Percentiles rank a stretch among this genome's conserved stretches.
phyloP scores from a whole-genome alignment of 306 rosid genomes.

The Luffa aegyptiaca region DNA sequence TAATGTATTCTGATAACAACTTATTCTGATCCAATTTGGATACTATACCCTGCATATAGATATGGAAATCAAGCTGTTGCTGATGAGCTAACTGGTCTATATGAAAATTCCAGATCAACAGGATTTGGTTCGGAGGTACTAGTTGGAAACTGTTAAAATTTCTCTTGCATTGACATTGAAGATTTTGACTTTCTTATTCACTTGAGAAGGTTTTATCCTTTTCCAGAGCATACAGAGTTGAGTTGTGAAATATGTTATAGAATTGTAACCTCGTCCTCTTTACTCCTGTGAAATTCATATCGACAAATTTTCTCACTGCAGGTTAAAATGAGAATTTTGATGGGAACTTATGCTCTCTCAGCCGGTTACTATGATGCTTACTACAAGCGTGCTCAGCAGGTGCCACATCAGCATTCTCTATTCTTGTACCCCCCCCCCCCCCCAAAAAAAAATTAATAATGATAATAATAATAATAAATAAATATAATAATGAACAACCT shows the following conservation, averaged over 20 bases:
- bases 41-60: slow-evolving; percentile 28
- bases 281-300: neutral
- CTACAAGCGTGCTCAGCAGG: slow-evolving; percentile 99
- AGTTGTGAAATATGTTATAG: neutral
- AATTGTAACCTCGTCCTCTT: neutral
- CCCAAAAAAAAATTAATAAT: too few species aligned
- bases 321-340: slow-evolving; percentile 97
- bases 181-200: neutral
- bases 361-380: slow-evolving; percentile 99
- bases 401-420: slow-evolving; percentile 14
- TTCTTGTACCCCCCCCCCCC: neutral
- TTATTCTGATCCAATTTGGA: slow-evolving; percentile 1
- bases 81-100: slow-evolving; percentile 61
- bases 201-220: neutral
- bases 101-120: slow-evolving; percentile 70
- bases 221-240: neutral
- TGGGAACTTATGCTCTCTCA: slow-evolving; percentile 93
- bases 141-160: neutral
- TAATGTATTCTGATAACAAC: neutral
- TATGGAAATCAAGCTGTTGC: slow-evolving; percentile 74
- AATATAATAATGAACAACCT: neutral
- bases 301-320: slow-evolving; percentile 17
- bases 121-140: slow-evolving; percentile 92
- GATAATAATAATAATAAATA: neutral
- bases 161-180: neutral